phyloP scores from a whole-genome alignment of 2,329 filamentous ascomycete species.

The Pseudogymnoascus sp. region DNA sequence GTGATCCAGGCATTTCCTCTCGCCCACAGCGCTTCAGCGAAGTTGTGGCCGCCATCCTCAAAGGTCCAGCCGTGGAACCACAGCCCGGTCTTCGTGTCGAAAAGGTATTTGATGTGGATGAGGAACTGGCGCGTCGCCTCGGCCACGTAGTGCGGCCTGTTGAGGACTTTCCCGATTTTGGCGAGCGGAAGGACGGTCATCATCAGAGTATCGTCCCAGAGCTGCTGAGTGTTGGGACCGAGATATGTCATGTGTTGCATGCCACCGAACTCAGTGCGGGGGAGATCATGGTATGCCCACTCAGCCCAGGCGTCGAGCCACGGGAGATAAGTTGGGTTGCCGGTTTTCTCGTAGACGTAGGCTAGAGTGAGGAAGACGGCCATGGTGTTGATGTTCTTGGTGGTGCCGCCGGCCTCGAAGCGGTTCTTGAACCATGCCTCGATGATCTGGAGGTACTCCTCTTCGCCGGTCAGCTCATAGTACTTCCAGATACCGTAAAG shows the following conservation, averaged over 20 bases:
- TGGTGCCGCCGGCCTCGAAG: conserved; percentile 41
- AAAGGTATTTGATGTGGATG: conserved; percentile 69
- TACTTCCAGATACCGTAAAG: conserved; percentile 79
- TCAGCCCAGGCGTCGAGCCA: conserved; percentile 78
- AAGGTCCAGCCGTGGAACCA: conserved; percentile 83
- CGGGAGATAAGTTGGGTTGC: conserved; percentile 58
- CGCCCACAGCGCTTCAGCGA: conserved; percentile 49
- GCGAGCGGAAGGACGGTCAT: conserved; percentile 77
- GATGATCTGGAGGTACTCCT: conserved; percentile 53
- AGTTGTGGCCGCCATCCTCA: conserved; percentile 55
- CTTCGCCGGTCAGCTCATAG: conserved; percentile 60
- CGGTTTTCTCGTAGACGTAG: conserved; percentile 67
- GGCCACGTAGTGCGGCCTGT: conserved; percentile 62
- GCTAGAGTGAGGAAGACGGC: conserved; percentile 67
- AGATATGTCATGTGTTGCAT: conserved; percentile 38
- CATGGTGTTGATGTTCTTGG: conserved; percentile 84
- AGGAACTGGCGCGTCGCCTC: conserved; percentile 74
- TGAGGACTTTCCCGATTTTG: conserved; percentile 66
- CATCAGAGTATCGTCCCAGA: conserved; percentile 84
- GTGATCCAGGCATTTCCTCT: conserved; percentile 66
- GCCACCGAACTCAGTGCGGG: conserved; percentile 57
- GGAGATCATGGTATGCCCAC: conserved; percentile 71
- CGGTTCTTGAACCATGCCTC: conserved; percentile 59
- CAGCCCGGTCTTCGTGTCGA: conserved; percentile 60
- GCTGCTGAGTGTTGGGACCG: conserved; percentile 60